These are phyloP conservation scores for Xylariomycetidae sp. DNA, from an alignment of 2,329 filamentous ascomycete species.

Conservation along the genomic window DNA sequence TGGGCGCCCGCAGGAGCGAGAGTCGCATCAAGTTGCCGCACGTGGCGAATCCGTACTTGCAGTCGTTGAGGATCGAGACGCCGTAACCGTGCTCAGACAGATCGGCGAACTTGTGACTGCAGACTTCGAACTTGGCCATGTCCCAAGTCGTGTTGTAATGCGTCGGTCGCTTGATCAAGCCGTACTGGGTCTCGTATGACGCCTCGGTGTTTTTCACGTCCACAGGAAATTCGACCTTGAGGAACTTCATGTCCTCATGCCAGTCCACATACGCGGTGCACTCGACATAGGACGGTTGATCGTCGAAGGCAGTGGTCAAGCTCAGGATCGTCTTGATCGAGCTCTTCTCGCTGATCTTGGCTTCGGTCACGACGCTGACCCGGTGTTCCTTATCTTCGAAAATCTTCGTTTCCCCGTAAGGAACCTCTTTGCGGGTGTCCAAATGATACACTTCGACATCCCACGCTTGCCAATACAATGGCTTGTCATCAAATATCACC, in stretches of 20 bases:
- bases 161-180: constrained; percentile 81
- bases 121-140: constrained; percentile 97
- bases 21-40: constrained; percentile 85
- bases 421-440: constrained; percentile 74
- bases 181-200: constrained; percentile 92
- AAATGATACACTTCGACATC: constrained; percentile 97
- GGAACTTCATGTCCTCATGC: constrained; percentile 94
- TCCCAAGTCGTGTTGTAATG: constrained; percentile 98
- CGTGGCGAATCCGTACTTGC: constrained; percentile 93
- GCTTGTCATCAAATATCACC: constrained; percentile 95
- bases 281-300: constrained; percentile 67
- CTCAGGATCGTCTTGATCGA: constrained; percentile 84
- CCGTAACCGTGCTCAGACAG: constrained; percentile 84
- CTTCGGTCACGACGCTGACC: constrained; percentile 78
- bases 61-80: constrained; percentile 90
- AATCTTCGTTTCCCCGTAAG: constrained; percentile 64
- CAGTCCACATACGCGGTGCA: constrained; percentile 87
- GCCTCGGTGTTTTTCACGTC: constrained; percentile 88
- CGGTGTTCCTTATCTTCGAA: constrained; percentile 67
- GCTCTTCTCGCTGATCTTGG: constrained; percentile 81
- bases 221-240: constrained; percentile 98
- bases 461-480: constrained; percentile 96
- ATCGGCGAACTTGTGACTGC: constrained; percentile 92
- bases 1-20: constrained; percentile 78
- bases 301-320: constrained; percentile 63